A percentile compares a stretch with the other conserved stretches of the same genome.
phyloP scores from a whole-genome alignment of 352 stramenopile genomes.

The Globisporangium nunn region DNA sequence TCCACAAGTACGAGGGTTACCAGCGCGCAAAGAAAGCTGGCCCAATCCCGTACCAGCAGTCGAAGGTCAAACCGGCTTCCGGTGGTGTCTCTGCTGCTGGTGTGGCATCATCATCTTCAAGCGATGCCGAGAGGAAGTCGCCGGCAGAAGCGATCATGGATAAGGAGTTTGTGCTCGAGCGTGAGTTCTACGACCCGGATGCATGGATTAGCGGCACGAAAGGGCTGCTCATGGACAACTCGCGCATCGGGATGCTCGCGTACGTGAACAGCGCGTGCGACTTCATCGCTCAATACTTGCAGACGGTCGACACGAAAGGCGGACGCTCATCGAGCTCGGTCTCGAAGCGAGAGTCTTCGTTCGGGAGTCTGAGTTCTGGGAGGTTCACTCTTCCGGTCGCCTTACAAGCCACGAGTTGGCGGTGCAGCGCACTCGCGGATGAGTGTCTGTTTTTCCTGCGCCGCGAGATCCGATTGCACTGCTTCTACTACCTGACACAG shows the following conservation, averaged over 20 bases:
- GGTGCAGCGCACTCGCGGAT: slow-evolving; percentile 65
- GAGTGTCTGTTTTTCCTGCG: slow-evolving; percentile 76
- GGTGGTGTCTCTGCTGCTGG: neutral
- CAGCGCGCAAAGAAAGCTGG: slow-evolving; percentile 40
- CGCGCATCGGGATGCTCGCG: slow-evolving; percentile 64
- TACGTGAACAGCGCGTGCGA: slow-evolving; percentile 77
- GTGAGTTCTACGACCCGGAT: slow-evolving; percentile 49
- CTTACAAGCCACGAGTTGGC: slow-evolving; percentile 52
- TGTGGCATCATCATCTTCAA: slow-evolving; percentile 3
- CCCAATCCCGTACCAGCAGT: slow-evolving; percentile 47
- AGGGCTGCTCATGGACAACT: slow-evolving; percentile 66
- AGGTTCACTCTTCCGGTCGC: slow-evolving; percentile 15
- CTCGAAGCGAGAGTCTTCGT: slow-evolving; percentile 11
- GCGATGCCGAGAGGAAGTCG: slow-evolving; percentile 10
- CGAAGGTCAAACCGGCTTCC: slow-evolving; percentile 23
- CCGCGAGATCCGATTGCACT: slow-evolving; percentile 67
- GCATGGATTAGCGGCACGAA: slow-evolving; percentile 38
- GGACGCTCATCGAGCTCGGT: neutral
- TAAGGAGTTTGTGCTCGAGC: slow-evolving; percentile 60
- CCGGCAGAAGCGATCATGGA: slow-evolving; percentile 36
- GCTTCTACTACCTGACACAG: slow-evolving; percentile 75
- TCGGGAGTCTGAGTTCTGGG: neutral
- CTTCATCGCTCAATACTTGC: slow-evolving; percentile 54
- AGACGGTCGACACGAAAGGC: slow-evolving; percentile 5
- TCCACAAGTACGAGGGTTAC: slow-evolving; percentile 69